Conservation (phyloP, 208 protist species). For the Acanthamoeba healyi region DNA sequence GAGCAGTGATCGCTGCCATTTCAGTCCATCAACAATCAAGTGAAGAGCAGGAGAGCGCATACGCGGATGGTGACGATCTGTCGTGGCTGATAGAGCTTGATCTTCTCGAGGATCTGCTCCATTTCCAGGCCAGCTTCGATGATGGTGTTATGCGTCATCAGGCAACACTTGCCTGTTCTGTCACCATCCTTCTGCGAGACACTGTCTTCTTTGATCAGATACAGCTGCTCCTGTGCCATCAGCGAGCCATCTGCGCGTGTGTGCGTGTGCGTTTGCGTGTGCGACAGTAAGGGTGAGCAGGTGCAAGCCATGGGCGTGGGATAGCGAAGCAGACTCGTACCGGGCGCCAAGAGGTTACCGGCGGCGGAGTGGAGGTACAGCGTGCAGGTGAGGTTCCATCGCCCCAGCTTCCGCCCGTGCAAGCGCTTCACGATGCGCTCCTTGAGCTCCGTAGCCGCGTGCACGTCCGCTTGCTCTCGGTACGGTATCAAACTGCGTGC, state of each 20-base stretch:
- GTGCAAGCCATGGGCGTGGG: background rate
- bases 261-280: too few relatives aligned
- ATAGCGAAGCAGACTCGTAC: background rate
- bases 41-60: background rate
- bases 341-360: background rate
- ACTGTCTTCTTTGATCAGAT: slow-evolving; percentile 18
- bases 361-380: slow-evolving; percentile 47
- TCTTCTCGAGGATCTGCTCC: slow-evolving; percentile 52
- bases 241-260: background rate
- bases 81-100: slow-evolving; percentile 35
- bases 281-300: background rate
- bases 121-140: slow-evolving; percentile 56
- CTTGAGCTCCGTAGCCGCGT: slow-evolving; percentile 8
- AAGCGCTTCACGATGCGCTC: slow-evolving; percentile 16
- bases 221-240: slow-evolving; percentile 20
- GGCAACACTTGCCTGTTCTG: slow-evolving; percentile 10
- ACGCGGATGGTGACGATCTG: slow-evolving; percentile 33
- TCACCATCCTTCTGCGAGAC: background rate
- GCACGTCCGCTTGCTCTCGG: slow-evolving; percentile 16
- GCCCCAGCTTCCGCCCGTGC: slow-evolving; percentile 18
- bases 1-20: too few relatives aligned
- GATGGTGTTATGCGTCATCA: slow-evolving; percentile 33
- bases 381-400: slow-evolving; percentile 43
- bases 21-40: too few relatives aligned
- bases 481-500: slow-evolving; percentile 28